Base-by-base conservation (phyloP, 306 rosid genomes). In the Rosa lucieae region DNA sequence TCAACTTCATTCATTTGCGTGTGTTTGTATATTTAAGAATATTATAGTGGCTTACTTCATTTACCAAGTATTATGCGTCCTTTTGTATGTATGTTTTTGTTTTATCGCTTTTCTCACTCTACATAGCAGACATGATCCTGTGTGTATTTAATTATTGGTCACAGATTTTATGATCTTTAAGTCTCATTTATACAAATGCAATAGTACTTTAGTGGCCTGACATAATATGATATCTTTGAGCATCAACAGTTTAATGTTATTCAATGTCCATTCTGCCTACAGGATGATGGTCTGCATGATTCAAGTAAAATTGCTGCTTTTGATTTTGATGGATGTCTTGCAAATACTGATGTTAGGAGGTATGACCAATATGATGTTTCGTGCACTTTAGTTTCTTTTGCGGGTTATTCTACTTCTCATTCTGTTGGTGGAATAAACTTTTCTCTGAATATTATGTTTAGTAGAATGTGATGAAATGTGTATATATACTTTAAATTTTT, bases 301-400 rank as follows among this genome's bases (percentile, higher is more conserved):
- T 95, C 97, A 73, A 91, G 86, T 78, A 95, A 95, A 89, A 89
- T 95, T 81, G 99, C 99, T 15, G 99, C 99, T 79, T 95, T 95
- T 88, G 99, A 95, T 91, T 95, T 95, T 82, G 99, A 95, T 85
- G 98, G 97, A 56, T 92, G 97, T 75, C 96, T 95, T 49, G 99
- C 93, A 37, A 90, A 87, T 8, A 95, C 98, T 77, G 83, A 78
- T 43, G 90, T 94, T 77, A 85, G 74, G 20, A 91, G 79, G 99
- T 91, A 77, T 75, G 70, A 67, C 44, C 66, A 53, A 29, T 82
- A 35, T 42, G n/a, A 49, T 72, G 29, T 32, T 72, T 43, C n/a
- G 17, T 39, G 75, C 69, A 62, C 68, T 32, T 62, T 32, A 13
- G 39, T 62, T 62, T 26, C 39, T 9, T 13, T 62, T 62, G 20